These are phyloP conservation scores for Coelastrella sp. DNA, from an alignment of 139 green algal genomes.

Conservation along the genomic window DNA sequence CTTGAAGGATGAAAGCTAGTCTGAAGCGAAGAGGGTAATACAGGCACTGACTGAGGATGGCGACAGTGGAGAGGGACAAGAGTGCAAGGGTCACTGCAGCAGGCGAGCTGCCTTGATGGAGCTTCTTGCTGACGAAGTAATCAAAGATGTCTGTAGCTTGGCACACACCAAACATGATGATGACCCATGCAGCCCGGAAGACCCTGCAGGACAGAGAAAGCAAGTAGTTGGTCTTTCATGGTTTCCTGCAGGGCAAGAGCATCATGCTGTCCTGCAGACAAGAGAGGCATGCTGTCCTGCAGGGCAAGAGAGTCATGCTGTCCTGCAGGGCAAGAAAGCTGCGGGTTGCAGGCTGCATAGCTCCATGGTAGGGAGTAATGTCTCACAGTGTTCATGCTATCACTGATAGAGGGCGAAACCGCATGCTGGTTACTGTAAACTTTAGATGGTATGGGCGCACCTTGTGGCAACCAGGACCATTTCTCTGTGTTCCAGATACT, in stretches of 20 bases:
- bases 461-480: background rate
- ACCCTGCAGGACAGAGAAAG: background rate
- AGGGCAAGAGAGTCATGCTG: no score
- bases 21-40: slow-evolving; percentile 9
- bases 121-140: background rate
- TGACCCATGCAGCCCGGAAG: background rate
- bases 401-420: no score
- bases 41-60: slow-evolving; percentile 5
- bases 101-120: background rate
- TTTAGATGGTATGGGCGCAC: background rate
- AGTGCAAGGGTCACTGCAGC: background rate
- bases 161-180: background rate
- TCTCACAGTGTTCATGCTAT: background rate
- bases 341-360: background rate
- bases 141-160: background rate
- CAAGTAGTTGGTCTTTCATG: background rate
- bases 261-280: background rate
- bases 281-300: no score
- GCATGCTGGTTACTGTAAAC: no score
- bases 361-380: no score
- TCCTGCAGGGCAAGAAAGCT: background rate
- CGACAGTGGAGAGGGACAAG: background rate
- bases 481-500: background rate
- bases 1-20: background rate
- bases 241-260: background rate